These are phyloP conservation scores for Phytophthora aleatoria DNA, from an alignment of 352 stramenopile species.

Conservation along the genomic window DNA sequence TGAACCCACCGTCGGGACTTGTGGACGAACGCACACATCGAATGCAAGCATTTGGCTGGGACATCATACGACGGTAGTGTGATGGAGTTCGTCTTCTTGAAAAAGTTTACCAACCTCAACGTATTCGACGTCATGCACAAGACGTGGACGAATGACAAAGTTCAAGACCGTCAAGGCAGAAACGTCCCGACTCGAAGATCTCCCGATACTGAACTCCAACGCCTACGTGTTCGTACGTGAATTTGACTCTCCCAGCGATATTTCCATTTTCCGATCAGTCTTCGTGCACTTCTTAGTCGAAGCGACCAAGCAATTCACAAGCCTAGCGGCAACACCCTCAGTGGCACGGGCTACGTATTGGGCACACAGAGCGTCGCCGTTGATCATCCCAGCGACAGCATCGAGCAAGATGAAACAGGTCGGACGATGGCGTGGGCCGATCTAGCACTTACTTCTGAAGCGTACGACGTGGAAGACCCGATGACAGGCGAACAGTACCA, in stretches of 20 bases:
- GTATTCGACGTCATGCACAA: slow-evolving; percentile 37
- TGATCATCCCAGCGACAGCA: neutral
- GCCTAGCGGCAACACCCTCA: neutral
- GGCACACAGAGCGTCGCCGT: slow-evolving; percentile 38
- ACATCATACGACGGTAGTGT: slow-evolving; percentile 30
- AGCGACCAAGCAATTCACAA: slow-evolving; percentile 1
- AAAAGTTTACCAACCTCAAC: slow-evolving; percentile 35
- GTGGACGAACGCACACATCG: slow-evolving; percentile 8
- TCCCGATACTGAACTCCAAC: slow-evolving; percentile 36
- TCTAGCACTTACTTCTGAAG: slow-evolving; percentile 35
- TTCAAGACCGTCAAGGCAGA: slow-evolving; percentile 44
- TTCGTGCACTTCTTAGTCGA: slow-evolving; percentile 45
- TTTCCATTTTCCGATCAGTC: slow-evolving; percentile 36
- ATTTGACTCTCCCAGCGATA: slow-evolving; percentile 31
- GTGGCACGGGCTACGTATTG: slow-evolving; percentile 34
- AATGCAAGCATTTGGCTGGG: slow-evolving; percentile 38
- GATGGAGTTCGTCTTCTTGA: slow-evolving; percentile 44
- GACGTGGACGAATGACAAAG: slow-evolving; percentile 34
- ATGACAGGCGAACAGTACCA: slow-evolving; percentile 24
- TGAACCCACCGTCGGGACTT: slow-evolving; percentile 7
- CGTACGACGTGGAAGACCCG: slow-evolving; percentile 27
- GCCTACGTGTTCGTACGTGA: slow-evolving; percentile 40
- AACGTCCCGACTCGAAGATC: slow-evolving; percentile 31
- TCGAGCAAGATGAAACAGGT: slow-evolving; percentile 4
- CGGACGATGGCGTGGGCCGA: slow-evolving; percentile 14